Percentiles rank a stretch among this genome's conserved stretches.
phyloP scores from a whole-genome alignment of 106 monocot species.

The Posidonia australis region DNA sequence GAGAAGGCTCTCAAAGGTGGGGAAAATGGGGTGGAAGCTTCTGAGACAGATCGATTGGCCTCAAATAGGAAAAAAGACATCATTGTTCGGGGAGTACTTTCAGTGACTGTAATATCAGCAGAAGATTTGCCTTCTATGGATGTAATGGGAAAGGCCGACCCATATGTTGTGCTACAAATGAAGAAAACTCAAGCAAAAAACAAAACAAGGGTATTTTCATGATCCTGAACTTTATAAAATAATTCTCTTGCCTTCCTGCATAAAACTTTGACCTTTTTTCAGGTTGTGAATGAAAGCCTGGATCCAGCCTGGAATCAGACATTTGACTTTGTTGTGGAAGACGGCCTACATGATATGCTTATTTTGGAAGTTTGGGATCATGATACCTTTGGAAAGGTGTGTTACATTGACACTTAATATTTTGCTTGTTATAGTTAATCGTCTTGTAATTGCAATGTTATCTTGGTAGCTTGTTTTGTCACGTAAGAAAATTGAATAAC shows the following conservation, averaged over 20 bases:
- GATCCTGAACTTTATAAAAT: neutral
- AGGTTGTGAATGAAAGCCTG: conserved; percentile 88
- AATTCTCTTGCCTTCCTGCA: neutral
- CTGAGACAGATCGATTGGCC: conserved; percentile 14
- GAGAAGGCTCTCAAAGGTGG: conserved; percentile 69
- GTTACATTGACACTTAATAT: neutral
- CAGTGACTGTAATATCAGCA: conserved; percentile 83
- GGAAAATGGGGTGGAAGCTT: conserved; percentile 25
- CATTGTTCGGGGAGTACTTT: conserved; percentile 89
- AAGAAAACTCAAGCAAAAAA: conserved; percentile 75
- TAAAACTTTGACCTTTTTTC: conserved; percentile 14
- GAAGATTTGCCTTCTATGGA: conserved; percentile 90
- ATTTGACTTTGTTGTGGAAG: conserved; percentile 97
- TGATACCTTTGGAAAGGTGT: conserved; percentile 86
- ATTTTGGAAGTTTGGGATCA: conserved; percentile 92
- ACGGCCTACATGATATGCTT: conserved; percentile 95
- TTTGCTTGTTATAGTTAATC: too few relatives aligned
- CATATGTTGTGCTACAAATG: conserved; percentile 73
- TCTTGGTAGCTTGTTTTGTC: too few relatives aligned
- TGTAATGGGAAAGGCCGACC: conserved; percentile 87
- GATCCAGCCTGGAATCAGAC: conserved; percentile 95
- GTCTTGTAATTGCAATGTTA: too few relatives aligned
- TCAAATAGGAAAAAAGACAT: conserved; percentile 60
- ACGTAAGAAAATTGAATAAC: too few relatives aligned
- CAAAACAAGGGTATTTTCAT: conserved; percentile 72